These are phyloP conservation scores for Eimeria sp. DNA, from an alignment of 169 alveolate genomes.

Conservation along the genomic window DNA sequence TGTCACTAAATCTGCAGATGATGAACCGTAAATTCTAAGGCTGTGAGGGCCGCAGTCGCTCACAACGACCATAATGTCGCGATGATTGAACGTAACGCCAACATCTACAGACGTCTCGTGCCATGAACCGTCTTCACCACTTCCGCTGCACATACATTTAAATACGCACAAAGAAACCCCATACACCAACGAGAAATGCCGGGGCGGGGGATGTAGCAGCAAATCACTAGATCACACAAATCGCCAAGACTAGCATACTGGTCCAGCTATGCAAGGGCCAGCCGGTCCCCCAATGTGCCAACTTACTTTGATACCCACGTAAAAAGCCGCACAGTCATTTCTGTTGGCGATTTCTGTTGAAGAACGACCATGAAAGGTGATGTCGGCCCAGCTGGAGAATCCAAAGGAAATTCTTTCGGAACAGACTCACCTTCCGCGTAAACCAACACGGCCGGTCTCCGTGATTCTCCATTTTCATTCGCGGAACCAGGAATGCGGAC, in stretches of 20 bases:
- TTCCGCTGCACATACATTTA: slow-evolving; percentile 1
- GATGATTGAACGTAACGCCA: neutral
- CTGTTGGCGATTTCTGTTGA: neutral
- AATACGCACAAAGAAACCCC: neutral
- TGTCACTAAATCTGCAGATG: slow-evolving; percentile 7
- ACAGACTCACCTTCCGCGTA: neutral
- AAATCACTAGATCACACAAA: neutral
- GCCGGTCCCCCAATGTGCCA: neutral
- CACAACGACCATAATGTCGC: neutral
- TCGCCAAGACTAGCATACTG: neutral
- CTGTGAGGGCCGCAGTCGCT: neutral
- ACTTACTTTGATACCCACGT: neutral
- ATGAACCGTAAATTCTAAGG: slow-evolving; percentile 53
- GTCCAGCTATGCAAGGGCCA: neutral
- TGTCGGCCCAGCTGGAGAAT: slow-evolving; percentile 72
- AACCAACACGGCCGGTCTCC: slow-evolving; percentile 13
- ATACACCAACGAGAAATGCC: neutral
- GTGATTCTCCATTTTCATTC: neutral
- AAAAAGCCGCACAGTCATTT: neutral
- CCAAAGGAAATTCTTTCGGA: slow-evolving; percentile 38
- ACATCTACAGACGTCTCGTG: neutral
- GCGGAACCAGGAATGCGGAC: slow-evolving; percentile 27
- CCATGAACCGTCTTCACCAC: slow-evolving; percentile 38
- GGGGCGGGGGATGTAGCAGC: neutral
- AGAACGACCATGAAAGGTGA: slow-evolving; percentile 5